phyloP scores from a whole-genome alignment of 2,329 filamentous ascomycete genomes.

The Ilyonectria sp. region DNA sequence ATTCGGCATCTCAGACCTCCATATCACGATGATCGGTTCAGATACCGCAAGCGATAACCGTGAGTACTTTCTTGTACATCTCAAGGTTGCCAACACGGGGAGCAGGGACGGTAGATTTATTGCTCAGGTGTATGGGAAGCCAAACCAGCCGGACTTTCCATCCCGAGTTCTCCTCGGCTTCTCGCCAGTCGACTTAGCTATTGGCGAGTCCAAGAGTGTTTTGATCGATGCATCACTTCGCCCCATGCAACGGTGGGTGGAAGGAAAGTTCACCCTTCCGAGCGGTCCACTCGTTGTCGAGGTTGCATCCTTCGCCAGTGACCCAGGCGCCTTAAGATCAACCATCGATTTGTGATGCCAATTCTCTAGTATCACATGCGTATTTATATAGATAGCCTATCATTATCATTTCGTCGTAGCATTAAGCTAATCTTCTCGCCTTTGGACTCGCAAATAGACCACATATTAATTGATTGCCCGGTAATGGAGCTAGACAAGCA shows the following conservation, averaged over 20 bases:
- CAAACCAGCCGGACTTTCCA: constrained; percentile 4
- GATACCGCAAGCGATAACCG: not conserved
- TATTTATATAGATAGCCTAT: no score
- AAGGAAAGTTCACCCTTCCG: not conserved
- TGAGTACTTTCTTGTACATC: not conserved
- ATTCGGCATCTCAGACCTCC: constrained; percentile 5
- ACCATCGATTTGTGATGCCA: no score
- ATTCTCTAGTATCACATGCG: no score
- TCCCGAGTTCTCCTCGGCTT: constrained; percentile 32
- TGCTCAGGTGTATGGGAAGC: constrained; percentile 39
- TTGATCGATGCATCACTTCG: no score
- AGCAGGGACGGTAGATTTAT: constrained; percentile 22
- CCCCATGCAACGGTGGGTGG: no score
- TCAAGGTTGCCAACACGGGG: constrained; percentile 30
- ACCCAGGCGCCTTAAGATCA: not conserved
- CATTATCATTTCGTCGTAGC: no score
- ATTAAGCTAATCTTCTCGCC: no score
- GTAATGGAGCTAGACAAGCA: no score
- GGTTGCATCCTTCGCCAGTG: constrained; percentile 17
- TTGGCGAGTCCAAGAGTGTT: no score
- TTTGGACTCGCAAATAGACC: no score
- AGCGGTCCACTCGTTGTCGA: not conserved
- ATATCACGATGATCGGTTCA: not conserved
- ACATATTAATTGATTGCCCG: no score
- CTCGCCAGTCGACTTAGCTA: constrained; percentile 12